Evolutionary conservation across 257 asterid species (phyloP), one percentile per base, ranked within the genome.

Genomic region (Phtheirospermum japonicum): DNA sequence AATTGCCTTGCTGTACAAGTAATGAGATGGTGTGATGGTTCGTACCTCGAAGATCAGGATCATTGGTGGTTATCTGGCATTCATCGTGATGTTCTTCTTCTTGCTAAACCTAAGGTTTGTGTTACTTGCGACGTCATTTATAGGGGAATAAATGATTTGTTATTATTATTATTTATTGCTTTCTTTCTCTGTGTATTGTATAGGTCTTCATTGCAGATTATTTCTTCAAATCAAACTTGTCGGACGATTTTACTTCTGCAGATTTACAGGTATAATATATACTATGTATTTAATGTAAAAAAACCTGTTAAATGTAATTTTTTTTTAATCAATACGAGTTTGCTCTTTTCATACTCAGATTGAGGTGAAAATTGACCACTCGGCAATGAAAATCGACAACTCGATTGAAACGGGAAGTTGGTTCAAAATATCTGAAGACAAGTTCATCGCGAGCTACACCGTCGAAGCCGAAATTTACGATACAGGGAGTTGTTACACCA

Each of bases 11-110:
- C 99, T 65, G 99, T 89, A 68, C 97, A 89, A 79, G 99, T 93
- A 59, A 79, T 93, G 85, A 77, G 96, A 71, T 93, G 99, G 99
- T 79, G 85, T 71, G 99, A 93, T 74, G 99, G 99, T 63, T 85
- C 97, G 33, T 87, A 93, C 80, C 99, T 93, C 57, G 99, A 93
- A 85, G 99, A 93, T 81, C 99, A 93, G 80, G 99, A 93, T 66
- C 99, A 89, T 76, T 93, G 99, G 99, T 79, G 96, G 95, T 75
- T 93, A 61, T 93, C 99, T 37, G 99, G 99, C 67, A 93, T 93
- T 65, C 99, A 93, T 67, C 99, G 99, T 45, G 97, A 93, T 77
- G 99, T 89, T 65, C 80, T 80, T 65, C 85, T 93, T 73, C 76
- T 82, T 66, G 79, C 99, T 40, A 93, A 89, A 74, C 97, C 99